A percentile compares a stretch with the other conserved stretches of the same genome.
Conservation (phyloP, 768 basidiomycete genomes). For the Suillus discolor region DNA sequence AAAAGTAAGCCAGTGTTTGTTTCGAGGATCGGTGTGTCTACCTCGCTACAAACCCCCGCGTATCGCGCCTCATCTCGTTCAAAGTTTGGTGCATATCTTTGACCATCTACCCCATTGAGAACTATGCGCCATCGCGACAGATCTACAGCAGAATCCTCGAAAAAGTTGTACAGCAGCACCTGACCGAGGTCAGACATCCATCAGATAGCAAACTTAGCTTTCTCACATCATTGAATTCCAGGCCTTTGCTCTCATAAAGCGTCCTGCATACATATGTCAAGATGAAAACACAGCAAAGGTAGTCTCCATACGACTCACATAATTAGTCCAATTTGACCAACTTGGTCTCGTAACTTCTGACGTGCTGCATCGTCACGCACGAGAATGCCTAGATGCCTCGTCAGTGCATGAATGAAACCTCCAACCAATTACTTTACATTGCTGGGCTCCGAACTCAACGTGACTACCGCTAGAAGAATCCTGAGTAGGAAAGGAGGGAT, state of each 20-base stretch:
- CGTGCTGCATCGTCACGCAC: conserved; percentile 62
- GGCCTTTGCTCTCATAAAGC: conserved; percentile 34
- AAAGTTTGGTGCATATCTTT: conserved; percentile 44
- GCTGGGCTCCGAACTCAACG: conserved; percentile 64
- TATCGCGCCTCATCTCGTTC: conserved; percentile 46
- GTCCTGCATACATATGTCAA: conserved; percentile 22
- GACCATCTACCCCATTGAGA: conserved; percentile 41
- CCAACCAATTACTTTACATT: conserved; percentile 44
- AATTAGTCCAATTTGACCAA: conserved; percentile 63
- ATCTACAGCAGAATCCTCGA: conserved; percentile 59
- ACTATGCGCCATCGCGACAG: conserved; percentile 61
- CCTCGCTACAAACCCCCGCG: conserved; percentile 59
- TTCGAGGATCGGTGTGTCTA: conserved; percentile 23
- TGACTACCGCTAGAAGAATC: conserved; percentile 40
- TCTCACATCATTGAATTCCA: conserved; percentile 26
- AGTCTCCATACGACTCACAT: conserved; percentile 42
- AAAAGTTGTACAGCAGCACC: conserved; percentile 78
- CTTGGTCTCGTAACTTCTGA: conserved; percentile 47
- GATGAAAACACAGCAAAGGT: neutral
- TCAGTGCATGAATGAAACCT: neutral
- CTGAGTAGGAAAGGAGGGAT: conserved; percentile 14
- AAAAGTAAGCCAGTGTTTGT: neutral
- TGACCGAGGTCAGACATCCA: conserved; percentile 25
- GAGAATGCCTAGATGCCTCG: conserved; percentile 53
- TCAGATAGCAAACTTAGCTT: too few relatives aligned